phyloP scores from a whole-genome alignment of 148 eudicot genomes.

The Cornus florida region DNA sequence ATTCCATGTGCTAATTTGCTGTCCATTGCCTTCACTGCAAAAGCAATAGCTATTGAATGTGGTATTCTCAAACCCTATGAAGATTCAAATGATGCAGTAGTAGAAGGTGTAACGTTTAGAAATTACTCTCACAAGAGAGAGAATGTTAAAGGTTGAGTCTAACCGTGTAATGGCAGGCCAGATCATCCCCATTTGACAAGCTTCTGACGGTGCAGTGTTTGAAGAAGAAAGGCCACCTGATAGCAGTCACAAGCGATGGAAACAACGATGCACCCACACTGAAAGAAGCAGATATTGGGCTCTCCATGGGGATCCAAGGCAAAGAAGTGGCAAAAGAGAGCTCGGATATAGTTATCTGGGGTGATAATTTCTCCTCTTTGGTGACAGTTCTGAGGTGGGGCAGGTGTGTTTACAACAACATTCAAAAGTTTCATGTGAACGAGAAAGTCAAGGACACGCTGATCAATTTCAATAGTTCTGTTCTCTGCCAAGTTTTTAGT shows the following conservation, averaged over 20 bases:
- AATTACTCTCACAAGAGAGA: slow-evolving; percentile 28
- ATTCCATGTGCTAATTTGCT: too few species aligned
- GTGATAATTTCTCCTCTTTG: too few species aligned
- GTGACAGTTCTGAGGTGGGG: too few species aligned
- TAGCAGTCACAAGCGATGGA: too few species aligned
- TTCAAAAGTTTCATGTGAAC: slow-evolving; percentile 11
- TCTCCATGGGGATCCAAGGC: slow-evolving; percentile 46
- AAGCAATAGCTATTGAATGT: too few species aligned
- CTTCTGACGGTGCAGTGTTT: slow-evolving; percentile 44
- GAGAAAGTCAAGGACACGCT: slow-evolving; percentile 31
- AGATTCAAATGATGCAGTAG: slow-evolving; percentile 24
- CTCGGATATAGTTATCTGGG: too few species aligned
- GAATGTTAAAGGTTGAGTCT: background rate
- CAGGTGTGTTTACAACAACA: too few species aligned
- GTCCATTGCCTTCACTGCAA: too few species aligned
- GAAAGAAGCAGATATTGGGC: slow-evolving; percentile 47
- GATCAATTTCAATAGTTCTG: slow-evolving; percentile 38
- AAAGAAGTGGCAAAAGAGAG: slow-evolving; percentile 34
- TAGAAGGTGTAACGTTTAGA: slow-evolving; percentile 39
- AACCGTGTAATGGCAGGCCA: slow-evolving; percentile 37
- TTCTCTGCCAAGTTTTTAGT: slow-evolving; percentile 40
- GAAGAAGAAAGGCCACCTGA: too few species aligned
- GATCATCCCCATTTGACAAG: slow-evolving; percentile 49
- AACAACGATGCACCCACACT: too few species aligned
- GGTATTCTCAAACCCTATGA: slow-evolving; percentile 30